Percentiles rank a stretch among this genome's conserved stretches.
Conservation (phyloP, 2,329 filamentous ascomycete species). For the Diaporthe longicolla region DNA sequence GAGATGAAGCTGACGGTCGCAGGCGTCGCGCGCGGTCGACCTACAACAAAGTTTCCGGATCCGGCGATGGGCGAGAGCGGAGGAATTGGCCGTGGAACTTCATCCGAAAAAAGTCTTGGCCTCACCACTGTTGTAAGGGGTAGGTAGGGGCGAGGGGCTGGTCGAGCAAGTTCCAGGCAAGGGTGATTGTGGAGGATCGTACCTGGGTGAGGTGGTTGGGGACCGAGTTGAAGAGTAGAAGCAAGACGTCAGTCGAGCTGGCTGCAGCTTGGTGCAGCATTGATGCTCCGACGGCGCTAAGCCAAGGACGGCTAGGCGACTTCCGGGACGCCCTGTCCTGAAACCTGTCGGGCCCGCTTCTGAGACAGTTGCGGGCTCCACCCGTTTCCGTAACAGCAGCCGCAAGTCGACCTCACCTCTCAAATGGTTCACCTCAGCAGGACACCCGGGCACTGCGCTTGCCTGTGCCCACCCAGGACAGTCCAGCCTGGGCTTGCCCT, state of each 20-base stretch:
- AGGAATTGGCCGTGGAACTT: slow-evolving; percentile 19
- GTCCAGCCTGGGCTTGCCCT: neutral
- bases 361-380: slow-evolving; percentile 33
- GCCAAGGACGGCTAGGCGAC: slow-evolving; percentile 22
- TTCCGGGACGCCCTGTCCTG: slow-evolving; percentile 32
- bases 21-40: slow-evolving; percentile 9
- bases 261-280: neutral
- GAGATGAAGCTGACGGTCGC: neutral
- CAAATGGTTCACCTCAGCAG: neutral
- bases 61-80: neutral
- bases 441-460: neutral
- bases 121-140: slow-evolving; percentile 28
- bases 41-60: slow-evolving; percentile 23
- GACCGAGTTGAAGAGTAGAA: neutral
- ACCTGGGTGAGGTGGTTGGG: too few relatives aligned
- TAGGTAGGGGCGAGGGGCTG: slow-evolving; percentile 20
- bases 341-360: slow-evolving; percentile 29
- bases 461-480: neutral
- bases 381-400: slow-evolving; percentile 25
- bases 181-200: neutral
- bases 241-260: slow-evolving; percentile 13
- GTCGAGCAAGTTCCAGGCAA: slow-evolving; percentile 24
- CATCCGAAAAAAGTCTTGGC: slow-evolving; percentile 19
- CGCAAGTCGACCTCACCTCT: slow-evolving; percentile 27
- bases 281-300: slow-evolving; percentile 16